phyloP scores from a whole-genome alignment of 345 rosid genomes.

The Sisymbrium altissimum region DNA sequence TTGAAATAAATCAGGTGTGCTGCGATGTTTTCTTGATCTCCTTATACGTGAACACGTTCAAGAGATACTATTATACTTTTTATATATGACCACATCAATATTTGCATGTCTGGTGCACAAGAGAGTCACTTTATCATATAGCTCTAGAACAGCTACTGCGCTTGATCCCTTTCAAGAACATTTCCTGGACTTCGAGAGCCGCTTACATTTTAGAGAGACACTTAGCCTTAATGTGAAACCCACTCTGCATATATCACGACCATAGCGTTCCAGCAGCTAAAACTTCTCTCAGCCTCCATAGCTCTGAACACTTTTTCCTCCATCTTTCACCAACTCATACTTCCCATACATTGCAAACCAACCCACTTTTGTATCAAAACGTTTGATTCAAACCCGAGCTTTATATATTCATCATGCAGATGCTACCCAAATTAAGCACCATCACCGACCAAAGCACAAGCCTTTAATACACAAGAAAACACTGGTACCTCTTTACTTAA shows the following conservation, averaged over 20 bases:
- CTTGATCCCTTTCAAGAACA: background rate
- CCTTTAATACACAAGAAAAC: background rate
- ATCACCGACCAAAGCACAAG: constrained; percentile 18
- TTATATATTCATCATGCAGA: constrained; percentile 47
- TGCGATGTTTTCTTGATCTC: constrained; percentile 1
- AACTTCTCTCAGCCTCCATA: constrained; percentile 9
- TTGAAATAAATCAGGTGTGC: background rate
- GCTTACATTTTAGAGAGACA: constrained; percentile 53
- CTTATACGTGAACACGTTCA: background rate
- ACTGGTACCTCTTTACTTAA: background rate
- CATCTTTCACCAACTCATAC: constrained; percentile 39
- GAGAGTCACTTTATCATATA: background rate
- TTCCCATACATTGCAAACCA: constrained; percentile 50
- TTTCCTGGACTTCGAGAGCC: constrained; percentile 34
- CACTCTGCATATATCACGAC: constrained; percentile 37
- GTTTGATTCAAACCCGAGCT: constrained; percentile 44
- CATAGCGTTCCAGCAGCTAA: constrained; percentile 43
- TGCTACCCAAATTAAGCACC: constrained; percentile 38
- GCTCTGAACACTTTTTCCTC: constrained; percentile 37
- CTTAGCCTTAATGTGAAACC: constrained; percentile 42
- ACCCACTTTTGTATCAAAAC: constrained; percentile 34
- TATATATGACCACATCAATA: background rate
- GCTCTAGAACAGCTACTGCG: background rate
- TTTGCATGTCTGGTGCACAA: background rate
- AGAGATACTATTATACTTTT: background rate